phyloP scores from a whole-genome alignment of 1,284 basidiomycete genomes.

The Abortiporus biennis region DNA sequence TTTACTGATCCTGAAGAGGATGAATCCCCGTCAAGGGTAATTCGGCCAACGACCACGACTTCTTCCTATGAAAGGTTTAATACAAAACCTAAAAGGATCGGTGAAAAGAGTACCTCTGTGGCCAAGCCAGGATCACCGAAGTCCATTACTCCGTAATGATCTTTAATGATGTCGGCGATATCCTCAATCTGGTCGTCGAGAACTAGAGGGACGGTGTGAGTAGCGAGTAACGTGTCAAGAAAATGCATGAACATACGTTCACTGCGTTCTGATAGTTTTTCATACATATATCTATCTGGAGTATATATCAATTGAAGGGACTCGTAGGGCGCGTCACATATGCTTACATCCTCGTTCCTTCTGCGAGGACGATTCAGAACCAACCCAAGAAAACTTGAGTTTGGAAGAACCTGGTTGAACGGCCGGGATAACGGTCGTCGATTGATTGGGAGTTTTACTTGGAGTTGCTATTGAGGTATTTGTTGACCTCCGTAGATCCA shows the following conservation, averaged over 20 bases:
- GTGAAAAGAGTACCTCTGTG: slow-evolving; percentile 56
- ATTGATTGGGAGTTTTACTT: not conserved
- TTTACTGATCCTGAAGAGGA: slow-evolving; percentile 48
- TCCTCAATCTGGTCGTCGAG: slow-evolving; percentile 86
- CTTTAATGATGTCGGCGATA: slow-evolving; percentile 65
- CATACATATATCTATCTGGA: slow-evolving; percentile 89
- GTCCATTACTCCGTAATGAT: slow-evolving; percentile 64
- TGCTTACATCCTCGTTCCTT: slow-evolving; percentile 52
- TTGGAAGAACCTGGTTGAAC: slow-evolving; percentile 9
- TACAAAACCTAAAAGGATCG: not conserved
- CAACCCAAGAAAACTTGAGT: slow-evolving; percentile 10
- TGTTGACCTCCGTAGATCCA: slow-evolving; percentile 16
- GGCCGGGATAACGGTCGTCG: slow-evolving; percentile 15
- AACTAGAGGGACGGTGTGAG: slow-evolving; percentile 30
- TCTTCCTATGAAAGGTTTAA: slow-evolving; percentile 46
- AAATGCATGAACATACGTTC: slow-evolving; percentile 47
- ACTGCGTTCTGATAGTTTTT: slow-evolving; percentile 78
- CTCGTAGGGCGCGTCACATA: slow-evolving; percentile 1
- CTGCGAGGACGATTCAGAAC: slow-evolving; percentile 9
- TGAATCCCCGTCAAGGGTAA: slow-evolving; percentile 66
- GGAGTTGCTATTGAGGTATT: not conserved
- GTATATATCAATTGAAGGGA: slow-evolving; percentile 3
- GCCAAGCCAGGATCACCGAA: slow-evolving; percentile 73
- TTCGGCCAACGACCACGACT: slow-evolving; percentile 75
- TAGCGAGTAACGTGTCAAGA: not conserved